phyloP scores from a whole-genome alignment of 2,329 filamentous ascomycete species.

The Parastagonospora nodorum region DNA sequence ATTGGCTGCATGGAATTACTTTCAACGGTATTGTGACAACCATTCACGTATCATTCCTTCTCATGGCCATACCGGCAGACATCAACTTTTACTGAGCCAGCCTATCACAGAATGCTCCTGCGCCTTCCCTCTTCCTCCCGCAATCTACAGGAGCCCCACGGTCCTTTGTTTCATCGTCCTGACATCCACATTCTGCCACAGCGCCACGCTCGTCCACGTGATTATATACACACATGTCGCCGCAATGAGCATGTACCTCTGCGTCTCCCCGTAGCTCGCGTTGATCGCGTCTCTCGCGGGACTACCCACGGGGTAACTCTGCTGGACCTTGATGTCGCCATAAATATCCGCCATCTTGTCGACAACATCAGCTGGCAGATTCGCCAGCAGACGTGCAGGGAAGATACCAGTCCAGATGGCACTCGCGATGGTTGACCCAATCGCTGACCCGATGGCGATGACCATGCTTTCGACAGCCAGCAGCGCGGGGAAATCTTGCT shows the following conservation, averaged over 20 bases:
- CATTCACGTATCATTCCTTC: too few species aligned
- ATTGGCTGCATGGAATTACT: too few species aligned
- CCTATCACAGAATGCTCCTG: too few species aligned
- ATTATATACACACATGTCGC: conserved; percentile 36
- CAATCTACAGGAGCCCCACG: conserved; percentile 33
- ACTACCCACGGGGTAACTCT: conserved; percentile 58
- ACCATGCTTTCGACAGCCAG: conserved; percentile 62
- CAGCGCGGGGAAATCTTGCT: conserved; percentile 39
- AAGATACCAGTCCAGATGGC: conserved; percentile 70
- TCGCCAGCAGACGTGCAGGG: conserved; percentile 52
- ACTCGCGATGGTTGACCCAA: conserved; percentile 60
- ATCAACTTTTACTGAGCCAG: too few species aligned
- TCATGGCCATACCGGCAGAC: too few species aligned
- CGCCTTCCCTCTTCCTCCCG: too few species aligned
- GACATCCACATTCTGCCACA: conserved; percentile 40
- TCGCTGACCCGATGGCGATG: conserved; percentile 58
- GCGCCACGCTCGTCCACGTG: conserved; percentile 26
- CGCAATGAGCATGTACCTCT: conserved; percentile 45
- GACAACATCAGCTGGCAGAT: conserved; percentile 54
- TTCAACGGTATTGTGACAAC: too few species aligned
- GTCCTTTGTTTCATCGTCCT: conserved; percentile 41
- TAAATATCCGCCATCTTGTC: conserved; percentile 52
- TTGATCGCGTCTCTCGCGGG: conserved; percentile 53
- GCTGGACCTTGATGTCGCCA: conserved; percentile 58
- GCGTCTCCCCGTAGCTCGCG: conserved; percentile 43